Evolutionary conservation across 768 basidiomycete genomes (phyloP).

Genomic region (Amanita polypyramis): DNA sequence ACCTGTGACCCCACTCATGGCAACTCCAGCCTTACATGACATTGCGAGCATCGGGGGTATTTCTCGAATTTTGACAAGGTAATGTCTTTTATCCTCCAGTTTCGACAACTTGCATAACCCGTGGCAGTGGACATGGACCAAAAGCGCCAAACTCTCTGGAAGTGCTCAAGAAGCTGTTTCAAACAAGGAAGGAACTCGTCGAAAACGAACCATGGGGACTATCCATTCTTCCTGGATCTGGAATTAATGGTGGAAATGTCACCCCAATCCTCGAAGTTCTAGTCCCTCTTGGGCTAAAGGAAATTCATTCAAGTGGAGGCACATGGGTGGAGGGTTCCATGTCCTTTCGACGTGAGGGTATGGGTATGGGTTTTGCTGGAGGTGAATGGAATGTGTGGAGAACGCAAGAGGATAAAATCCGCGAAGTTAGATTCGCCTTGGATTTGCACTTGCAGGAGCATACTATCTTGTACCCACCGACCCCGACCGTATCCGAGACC

Average conservation of each 20-base stretch:
- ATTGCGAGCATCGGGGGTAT: constrained; percentile 51
- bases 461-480: constrained; percentile 1
- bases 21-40: constrained; percentile 29
- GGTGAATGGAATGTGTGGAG: constrained; percentile 64
- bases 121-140: constrained; percentile 39
- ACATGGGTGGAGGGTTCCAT: constrained; percentile 48
- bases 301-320: constrained; percentile 72
- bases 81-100: constrained; percentile 3
- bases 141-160: constrained; percentile 32
- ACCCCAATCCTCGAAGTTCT: constrained; percentile 36
- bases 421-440: constrained; percentile 37
- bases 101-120: neutral
- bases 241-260: constrained; percentile 54
- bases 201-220: constrained; percentile 29
- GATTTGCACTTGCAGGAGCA: constrained; percentile 25
- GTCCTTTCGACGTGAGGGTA: constrained; percentile 37
- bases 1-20: neutral
- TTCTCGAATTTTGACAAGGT: constrained; percentile 77
- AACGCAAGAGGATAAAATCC: constrained; percentile 42
- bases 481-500: neutral
- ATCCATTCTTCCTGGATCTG: constrained; percentile 65
- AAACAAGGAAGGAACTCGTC: constrained; percentile 22
- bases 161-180: constrained; percentile 29
- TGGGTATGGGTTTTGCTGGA: constrained; percentile 57
- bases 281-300: constrained; percentile 45